Evolutionary conservation across 2,329 filamentous ascomycete species (phyloP), one percentile per base, ranked within the genome.

Genomic region (Exophiala bonariae): DNA sequence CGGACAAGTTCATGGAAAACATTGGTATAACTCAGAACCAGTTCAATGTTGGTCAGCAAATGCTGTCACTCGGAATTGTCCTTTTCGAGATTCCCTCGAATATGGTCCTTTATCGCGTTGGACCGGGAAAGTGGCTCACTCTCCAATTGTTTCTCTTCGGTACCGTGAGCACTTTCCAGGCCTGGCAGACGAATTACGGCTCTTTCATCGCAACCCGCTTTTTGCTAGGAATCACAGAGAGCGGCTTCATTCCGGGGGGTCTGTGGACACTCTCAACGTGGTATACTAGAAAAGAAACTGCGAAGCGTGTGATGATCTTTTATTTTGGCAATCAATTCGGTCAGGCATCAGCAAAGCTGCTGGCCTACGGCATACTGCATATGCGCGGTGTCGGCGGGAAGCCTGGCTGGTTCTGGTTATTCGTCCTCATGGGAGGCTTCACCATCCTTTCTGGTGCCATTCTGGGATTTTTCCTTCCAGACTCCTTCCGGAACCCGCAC

Each of bases 391-490:
- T 72, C 1, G 68, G 64, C 1, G 73, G 72, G 5, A 64, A 74
- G 44, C 58, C 72, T 0, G 78, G 78, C n/a, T 81, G 78, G 78
- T 75, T 76, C 54, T 81, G 78, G 78, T 65, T 81, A 2, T 81
- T 80, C 54, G 60, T 66, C 9, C 62, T 80, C 20, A 78, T 79
- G 67, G 78, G 77, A 1, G 59, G 66, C 11, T 79, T 81, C 52
- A 80, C 76, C n/a, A 59, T 79, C 9, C 45, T 69, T 10, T 63
- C 63, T 72, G 54, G 54, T 13, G 41, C 44, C 46, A 49, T 76
- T 18, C 61, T 73, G 3, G 70, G 72, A 3, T 66, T 70, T 41
- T 68, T 64, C 41, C 64, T 77, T 17, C 73, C 74, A 2, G 72
- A 76, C 56, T 70, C 69, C 1, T 73, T 75, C 55, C 61, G 59